phyloP scores from a whole-genome alignment of 1,139 yeast genomes.

The Geotrichum europaeum region DNA sequence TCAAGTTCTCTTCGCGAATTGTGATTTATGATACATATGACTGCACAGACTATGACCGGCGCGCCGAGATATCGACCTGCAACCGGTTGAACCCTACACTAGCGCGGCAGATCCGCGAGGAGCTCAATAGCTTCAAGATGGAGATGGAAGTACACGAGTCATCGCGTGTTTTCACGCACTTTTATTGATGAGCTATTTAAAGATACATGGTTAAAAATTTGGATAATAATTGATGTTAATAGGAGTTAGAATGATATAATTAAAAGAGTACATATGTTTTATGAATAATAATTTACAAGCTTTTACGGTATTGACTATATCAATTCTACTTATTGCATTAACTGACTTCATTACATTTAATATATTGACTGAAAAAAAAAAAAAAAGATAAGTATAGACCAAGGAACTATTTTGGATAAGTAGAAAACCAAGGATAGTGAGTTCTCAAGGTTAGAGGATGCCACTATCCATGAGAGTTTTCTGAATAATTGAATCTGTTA shows the following conservation, averaged over 20 bases:
- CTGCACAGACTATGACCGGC: constrained; percentile 82
- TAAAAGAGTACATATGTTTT: too few species aligned
- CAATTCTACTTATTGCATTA: too few species aligned
- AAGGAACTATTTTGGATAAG: too few species aligned
- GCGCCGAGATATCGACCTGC: constrained; percentile 90
- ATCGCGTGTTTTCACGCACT: constrained; percentile 78
- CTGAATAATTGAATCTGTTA: constrained; percentile 83
- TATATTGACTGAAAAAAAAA: background rate
- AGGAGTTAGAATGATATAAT: too few species aligned
- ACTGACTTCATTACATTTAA: background rate
- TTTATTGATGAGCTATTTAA: constrained; percentile 42
- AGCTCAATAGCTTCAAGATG: constrained; percentile 61
- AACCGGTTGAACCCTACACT: constrained; percentile 82
- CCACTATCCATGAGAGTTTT: constrained; percentile 81
- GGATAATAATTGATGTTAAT: too few species aligned
- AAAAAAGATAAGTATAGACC: background rate
- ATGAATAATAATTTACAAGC: too few species aligned
- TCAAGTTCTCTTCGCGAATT: constrained; percentile 79
- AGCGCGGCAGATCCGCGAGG: constrained; percentile 85
- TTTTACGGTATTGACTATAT: too few species aligned
- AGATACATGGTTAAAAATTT: too few species aligned
- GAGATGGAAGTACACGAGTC: constrained; percentile 78
- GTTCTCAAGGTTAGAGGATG: constrained; percentile 46
- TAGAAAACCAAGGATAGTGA: too few species aligned
- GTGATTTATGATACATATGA: constrained; percentile 82